A percentile compares a stretch with the other conserved stretches of the same genome.
These are phyloP conservation scores for Spergularia bocconei DNA, from an alignment of 148 eudicot species.

Conservation along the genomic window DNA sequence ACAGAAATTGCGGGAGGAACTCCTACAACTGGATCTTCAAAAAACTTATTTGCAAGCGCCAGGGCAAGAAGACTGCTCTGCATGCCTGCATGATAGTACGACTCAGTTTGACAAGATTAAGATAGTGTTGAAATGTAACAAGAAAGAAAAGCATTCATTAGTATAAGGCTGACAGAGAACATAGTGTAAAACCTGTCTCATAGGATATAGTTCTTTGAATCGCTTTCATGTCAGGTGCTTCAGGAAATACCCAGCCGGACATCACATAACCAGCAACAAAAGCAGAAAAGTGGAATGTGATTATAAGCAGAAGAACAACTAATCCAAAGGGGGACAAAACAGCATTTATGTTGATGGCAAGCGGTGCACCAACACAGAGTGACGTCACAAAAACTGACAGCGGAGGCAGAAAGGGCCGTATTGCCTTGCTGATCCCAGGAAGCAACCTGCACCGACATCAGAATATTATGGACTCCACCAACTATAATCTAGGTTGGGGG, in stretches of 20 bases:
- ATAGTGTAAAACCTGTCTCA: slow-evolving; percentile 63
- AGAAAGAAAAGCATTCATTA: neutral
- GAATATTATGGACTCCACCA: slow-evolving; percentile 8
- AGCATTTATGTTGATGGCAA: slow-evolving; percentile 80
- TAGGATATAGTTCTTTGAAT: slow-evolving; percentile 90
- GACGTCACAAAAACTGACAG: slow-evolving; percentile 87
- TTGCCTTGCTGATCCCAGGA: slow-evolving; percentile 58
- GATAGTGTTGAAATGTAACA: neutral
- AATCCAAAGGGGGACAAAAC: slow-evolving; percentile 85
- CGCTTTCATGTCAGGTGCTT: slow-evolving; percentile 69
- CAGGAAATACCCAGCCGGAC: slow-evolving; percentile 56
- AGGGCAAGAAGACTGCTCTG: slow-evolving; percentile 96
- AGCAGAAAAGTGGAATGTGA: slow-evolving; percentile 73
- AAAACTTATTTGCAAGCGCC: slow-evolving; percentile 83
- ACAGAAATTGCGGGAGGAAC: slow-evolving; percentile 96
- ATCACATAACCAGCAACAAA: slow-evolving; percentile 69
- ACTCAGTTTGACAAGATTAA: neutral
- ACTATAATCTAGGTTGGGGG: neutral
- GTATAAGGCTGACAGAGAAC: neutral
- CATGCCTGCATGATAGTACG: slow-evolving; percentile 55
- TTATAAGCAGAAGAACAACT: slow-evolving; percentile 63
- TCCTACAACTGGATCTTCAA: slow-evolving; percentile 81
- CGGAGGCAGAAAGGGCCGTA: slow-evolving; percentile 84
- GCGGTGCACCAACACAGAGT: slow-evolving; percentile 94
- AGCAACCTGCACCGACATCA: slow-evolving; percentile 50